Evolutionary conservation across 2,329 filamentous ascomycete species (phyloP), one percentile per base, ranked within the genome.

Genomic region (Aspergillus jensenii): DNA sequence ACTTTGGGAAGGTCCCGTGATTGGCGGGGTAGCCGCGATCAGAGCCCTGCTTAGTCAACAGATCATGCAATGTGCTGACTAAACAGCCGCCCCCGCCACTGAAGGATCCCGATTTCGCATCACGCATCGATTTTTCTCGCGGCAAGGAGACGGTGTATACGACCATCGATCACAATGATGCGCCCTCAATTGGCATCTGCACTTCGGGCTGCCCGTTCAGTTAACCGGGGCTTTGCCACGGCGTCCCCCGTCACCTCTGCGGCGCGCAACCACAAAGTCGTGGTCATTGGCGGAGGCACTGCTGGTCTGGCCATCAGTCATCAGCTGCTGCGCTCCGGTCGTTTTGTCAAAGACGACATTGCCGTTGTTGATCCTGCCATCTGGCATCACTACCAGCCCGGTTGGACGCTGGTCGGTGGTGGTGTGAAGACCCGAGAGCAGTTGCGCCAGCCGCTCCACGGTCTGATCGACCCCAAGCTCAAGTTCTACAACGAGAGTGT

Each of bases 301-400:
- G 88, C 87, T 39, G 88, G 88, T 49, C 73, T 90, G 15, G 74
- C 84, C 1, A 82, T 89, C 67, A 85, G 85, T 65, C 87, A 90
- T 66, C 88, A 90, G 74, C 81, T 91, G 3, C 80, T 89, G 3
- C 80, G 80, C 2, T 77, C 79, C 0, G 85, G 84, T 44, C 79
- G 79, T 25, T 88, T 88, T 65, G 62, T 71, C 0, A 74, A 79
- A 44, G 77, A 85, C 33, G 87, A 89, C 59, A 87, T 89, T 59
- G 86, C 87, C 27, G 66, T 89, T 25, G 74, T 89, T 44, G 87
- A 89, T 62, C 87, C 87, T 0, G 80, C 86, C 1, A 68, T 74
- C 62, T 86, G 80, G 78, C 86, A 89, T 67, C 80, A 89, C 74
- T 89, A 88, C 69, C 87, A 89, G 70, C 85, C 87, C 1, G 87